Evolutionary conservation across 2,329 filamentous ascomycete species (phyloP).

Genomic region (Penicillium psychrosexuale): DNA sequence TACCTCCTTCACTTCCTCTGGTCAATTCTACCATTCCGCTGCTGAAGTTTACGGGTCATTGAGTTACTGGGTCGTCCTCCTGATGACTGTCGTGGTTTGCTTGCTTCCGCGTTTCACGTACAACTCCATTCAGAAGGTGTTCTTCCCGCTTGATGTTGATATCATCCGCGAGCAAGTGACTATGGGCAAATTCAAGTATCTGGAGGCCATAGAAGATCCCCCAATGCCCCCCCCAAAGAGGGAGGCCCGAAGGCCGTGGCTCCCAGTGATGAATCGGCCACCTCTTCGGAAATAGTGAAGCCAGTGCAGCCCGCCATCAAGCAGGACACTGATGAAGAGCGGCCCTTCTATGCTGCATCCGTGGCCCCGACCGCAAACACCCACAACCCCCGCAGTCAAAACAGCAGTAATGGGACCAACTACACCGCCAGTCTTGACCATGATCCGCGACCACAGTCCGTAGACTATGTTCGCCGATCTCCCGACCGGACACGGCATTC

Average conservation of each 20-base stretch:
- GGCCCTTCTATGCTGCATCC: slow-evolving; percentile 91
- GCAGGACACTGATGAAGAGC: slow-evolving; percentile 71
- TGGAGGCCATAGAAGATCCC: slow-evolving; percentile 55
- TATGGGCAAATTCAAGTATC: slow-evolving; percentile 75
- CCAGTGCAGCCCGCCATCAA: slow-evolving; percentile 56
- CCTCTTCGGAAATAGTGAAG: slow-evolving; percentile 42
- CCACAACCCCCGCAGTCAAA: slow-evolving; percentile 78
- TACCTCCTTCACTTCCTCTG: slow-evolving; percentile 57
- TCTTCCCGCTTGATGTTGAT: slow-evolving; percentile 87
- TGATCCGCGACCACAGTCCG: slow-evolving; percentile 56
- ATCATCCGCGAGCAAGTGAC: slow-evolving; percentile 91
- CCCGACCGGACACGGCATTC: slow-evolving; percentile 82
- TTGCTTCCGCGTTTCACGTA: slow-evolving; percentile 81
- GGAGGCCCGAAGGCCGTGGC: slow-evolving; percentile 30
- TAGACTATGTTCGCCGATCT: slow-evolving; percentile 63
- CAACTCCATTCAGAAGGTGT: slow-evolving; percentile 91
- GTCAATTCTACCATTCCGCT: slow-evolving; percentile 72
- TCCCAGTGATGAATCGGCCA: slow-evolving; percentile 43
- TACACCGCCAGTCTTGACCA: slow-evolving; percentile 61
- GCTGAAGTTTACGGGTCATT: slow-evolving; percentile 75
- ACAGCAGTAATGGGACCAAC: slow-evolving; percentile 90
- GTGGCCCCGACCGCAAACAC: slow-evolving; percentile 73
- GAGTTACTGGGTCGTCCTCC: slow-evolving; percentile 81
- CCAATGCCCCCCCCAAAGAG: slow-evolving; percentile 48
- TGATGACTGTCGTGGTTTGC: slow-evolving; percentile 76